Evolutionary conservation across 805 yeast genomes (phyloP).

Genomic region (Zygosaccharomyces rouxii): DNA sequence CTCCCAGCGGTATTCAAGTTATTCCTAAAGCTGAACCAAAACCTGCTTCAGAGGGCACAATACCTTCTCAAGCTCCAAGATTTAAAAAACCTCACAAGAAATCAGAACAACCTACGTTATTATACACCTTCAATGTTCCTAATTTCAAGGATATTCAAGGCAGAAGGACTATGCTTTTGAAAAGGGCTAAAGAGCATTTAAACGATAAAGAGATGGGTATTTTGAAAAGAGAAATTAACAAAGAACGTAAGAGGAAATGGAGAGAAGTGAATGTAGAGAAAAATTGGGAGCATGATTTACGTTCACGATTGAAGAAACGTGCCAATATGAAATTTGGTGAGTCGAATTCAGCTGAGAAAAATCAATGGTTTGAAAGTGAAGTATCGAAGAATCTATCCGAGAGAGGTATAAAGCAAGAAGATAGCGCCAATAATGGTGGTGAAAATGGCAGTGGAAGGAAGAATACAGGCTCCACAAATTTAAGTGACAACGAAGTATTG

Average conservation of each 20-base stretch:
- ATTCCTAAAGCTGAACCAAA: conserved; percentile 10
- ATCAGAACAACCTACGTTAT: conserved; percentile 5
- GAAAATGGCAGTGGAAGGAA: conserved; percentile 8
- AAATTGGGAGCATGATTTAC: conserved; percentile 82
- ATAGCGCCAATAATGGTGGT: conserved; percentile 3
- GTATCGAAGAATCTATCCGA: conserved; percentile 48
- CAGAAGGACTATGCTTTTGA: conserved; percentile 22
- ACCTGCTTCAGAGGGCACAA: conserved; percentile 1
- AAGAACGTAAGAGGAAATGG: conserved; percentile 36
- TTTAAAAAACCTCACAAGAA: conserved; percentile 11
- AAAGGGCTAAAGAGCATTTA: conserved; percentile 23
- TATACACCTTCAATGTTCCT: conserved; percentile 21
- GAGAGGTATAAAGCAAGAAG: conserved; percentile 17
- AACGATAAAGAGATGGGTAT: conserved; percentile 18
- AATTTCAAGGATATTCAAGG: conserved; percentile 17
- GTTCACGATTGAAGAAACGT: conserved; percentile 70
- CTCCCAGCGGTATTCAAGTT: conserved; percentile 17
- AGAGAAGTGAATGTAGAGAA: conserved; percentile 59
- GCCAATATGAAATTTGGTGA: conserved; percentile 67
- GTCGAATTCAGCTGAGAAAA: conserved; percentile 48
- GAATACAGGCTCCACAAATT: conserved; percentile 14
- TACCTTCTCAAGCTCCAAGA: conserved; percentile 6
- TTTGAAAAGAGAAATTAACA: conserved; percentile 28
- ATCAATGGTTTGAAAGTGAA: conserved; percentile 71
- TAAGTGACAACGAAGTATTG: conserved; percentile 30